phyloP scores from a whole-genome alignment of 345 rosid species.

The Salix suchowensis region DNA sequence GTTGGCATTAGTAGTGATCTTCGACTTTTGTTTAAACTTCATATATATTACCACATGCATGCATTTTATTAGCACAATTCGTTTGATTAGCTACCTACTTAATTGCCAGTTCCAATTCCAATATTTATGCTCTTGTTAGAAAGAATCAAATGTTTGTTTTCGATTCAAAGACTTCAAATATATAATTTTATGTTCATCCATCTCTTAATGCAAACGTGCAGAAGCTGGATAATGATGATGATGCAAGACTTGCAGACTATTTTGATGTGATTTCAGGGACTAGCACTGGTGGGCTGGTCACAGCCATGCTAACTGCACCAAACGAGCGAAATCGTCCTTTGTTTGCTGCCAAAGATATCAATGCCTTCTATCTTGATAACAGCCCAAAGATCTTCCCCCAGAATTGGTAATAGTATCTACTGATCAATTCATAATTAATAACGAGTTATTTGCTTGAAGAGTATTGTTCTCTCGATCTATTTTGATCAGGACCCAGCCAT shows the following conservation, averaged over 20 bases:
- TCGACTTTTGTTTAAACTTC: no score
- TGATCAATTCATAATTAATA: neutral
- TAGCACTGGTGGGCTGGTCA: slow-evolving; percentile 52
- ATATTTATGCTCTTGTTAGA: no score
- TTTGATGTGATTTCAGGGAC: no score
- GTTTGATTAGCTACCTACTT: no score
- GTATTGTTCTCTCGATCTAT: neutral
- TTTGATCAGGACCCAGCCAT: neutral
- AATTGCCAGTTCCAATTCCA: no score
- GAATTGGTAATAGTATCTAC: neutral
- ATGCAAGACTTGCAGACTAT: slow-evolving; percentile 45
- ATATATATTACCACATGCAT: no score
- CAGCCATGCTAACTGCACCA: slow-evolving; percentile 63
- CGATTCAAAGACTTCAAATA: no score
- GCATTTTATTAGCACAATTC: no score
- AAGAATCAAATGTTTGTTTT: no score
- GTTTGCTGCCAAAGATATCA: slow-evolving; percentile 62
- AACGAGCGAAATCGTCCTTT: slow-evolving; percentile 53
- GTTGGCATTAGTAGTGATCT: no score
- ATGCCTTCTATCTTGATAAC: slow-evolving; percentile 15
- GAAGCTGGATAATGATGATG: slow-evolving; percentile 57
- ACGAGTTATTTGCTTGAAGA: neutral
- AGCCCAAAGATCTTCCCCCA: slow-evolving; percentile 22
- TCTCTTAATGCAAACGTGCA: neutral
- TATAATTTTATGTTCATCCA: no score